Evolutionary conservation across 2,329 filamentous ascomycete species (phyloP), one percentile per base, ranked within the genome.

Genomic region (Orbilia oligospora): DNA sequence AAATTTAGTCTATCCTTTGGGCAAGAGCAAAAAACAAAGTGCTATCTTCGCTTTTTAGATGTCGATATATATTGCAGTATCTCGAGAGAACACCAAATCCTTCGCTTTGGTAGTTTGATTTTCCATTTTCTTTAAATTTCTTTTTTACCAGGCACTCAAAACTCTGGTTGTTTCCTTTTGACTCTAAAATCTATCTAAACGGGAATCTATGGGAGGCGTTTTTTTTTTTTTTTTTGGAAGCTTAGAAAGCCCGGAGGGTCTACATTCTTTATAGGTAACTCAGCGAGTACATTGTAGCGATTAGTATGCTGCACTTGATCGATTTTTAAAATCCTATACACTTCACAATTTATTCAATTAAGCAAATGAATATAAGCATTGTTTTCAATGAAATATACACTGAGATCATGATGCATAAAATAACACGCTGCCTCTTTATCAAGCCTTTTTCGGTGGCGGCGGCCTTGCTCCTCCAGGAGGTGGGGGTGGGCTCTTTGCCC

Each of bases 401-500:
- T 18, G n/a, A 36, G 33, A 41, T 41, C 38, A 41, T 41, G 38
- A 41, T 41, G n/a, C 51, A 16, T n/a, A 55, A 55, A 55, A 36
- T 1, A 41, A 41, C 38, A 16, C 5, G 3, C 16, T n/a, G 12
- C 38, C 38, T 16, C 16, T 36, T n/a, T 61, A 44, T 16, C 1
- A 16, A n/a, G 33, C 56, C 20, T 61, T 61, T 18, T 41, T 80
- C 4, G 80, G 80, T 20, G 80, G 81, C 3, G 81, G 81, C 33
- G 80, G 78, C 10, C 72, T 44, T 22, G 53, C 63, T 18, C 66
- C 66, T 30, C 71, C 80, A 3, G 71, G 67, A 27, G 81, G 81
- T 41, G 79, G 79, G 18, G 81, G 80, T 18, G 79, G 76, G 30
- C 61, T 67, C 36, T 68, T 76, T 14, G 79, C 38, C 51, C 67